phyloP scores from a whole-genome alignment of 805 yeast genomes.

The Saccharomycopsis olivae region DNA sequence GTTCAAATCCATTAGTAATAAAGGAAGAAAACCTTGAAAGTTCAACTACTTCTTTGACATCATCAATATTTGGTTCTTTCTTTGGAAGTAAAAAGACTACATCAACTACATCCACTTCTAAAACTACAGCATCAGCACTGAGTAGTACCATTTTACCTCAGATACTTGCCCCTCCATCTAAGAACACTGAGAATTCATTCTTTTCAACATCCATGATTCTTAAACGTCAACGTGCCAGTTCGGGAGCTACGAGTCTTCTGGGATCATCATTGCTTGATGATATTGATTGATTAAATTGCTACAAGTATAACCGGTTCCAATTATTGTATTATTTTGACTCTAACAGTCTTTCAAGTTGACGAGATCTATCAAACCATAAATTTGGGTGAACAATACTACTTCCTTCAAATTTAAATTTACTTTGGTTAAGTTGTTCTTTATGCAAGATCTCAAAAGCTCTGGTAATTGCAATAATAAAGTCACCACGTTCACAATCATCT shows the following conservation, averaged over 20 bases:
- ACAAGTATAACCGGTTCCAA: background rate
- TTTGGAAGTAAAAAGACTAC: background rate
- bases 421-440: conserved; percentile 32
- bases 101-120: background rate
- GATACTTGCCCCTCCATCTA: background rate
- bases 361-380: conserved; percentile 70
- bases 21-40: background rate
- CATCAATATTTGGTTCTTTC: conserved; percentile 1
- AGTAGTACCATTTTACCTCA: too few relatives aligned
- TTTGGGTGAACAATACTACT: conserved; percentile 77
- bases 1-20: conserved; percentile 7
- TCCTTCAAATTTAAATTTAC: conserved; percentile 33
- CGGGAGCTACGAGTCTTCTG: background rate
- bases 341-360: conserved; percentile 35
- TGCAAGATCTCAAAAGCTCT: conserved; percentile 74
- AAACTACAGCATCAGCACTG: background rate
- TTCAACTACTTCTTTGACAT: background rate
- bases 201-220: background rate
- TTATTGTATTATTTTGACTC: background rate
- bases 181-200: background rate
- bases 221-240: background rate
- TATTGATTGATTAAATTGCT: background rate
- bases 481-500: conserved; percentile 57
- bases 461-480: conserved; percentile 82
- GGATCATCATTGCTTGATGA: too few relatives aligned